Evolutionary conservation across 2,329 filamentous ascomycete genomes (phyloP), one percentile per base, ranked within the genome.

Genomic region (Hymenoscyphus fructigenus): DNA sequence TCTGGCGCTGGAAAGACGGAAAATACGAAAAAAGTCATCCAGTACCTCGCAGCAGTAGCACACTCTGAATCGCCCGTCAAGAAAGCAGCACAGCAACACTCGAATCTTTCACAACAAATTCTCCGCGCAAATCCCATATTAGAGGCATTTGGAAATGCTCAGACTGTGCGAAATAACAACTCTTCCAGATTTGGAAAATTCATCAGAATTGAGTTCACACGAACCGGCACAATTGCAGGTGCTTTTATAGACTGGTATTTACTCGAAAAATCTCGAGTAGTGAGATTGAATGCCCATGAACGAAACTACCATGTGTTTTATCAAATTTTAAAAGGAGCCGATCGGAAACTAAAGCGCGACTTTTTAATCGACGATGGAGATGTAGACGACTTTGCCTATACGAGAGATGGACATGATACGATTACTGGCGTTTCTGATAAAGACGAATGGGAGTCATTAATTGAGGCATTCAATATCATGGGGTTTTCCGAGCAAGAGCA

Each of bases 241-340:
- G 95, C 95, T 26, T 97, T 93, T 79, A 98, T 99, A 70, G 93
- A 99, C 76, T 99, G 95, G 95, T 99, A 98, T 78, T 83, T 99
- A 0, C 82, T 99, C 15, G 95, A 99, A 75, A 99, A 99, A 78
- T 99, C 95, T n/a, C 87, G 95, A 71, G 95, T 99, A 7, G 94
- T 99, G 23, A 89, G 89, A 53, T 86, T 97, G 67, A 97, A 96
- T 74, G 76, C 86, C 0, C 91, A 92, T 64, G 95, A 99, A 79
- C 88, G 95, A 62, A 99, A 96, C 74, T 99, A 99, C 76, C 95
- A 99, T 76, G 84, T 99, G 63, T 99, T 99, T 77, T 99, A 99
- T 75, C 96, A 99, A 78, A 84, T 99, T 17, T 82, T 99, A 3
- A 91, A 91, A 70, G 95, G 96, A 28, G 92, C 93, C 0, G 90